Conservation (phyloP, 2,329 filamentous ascomycete species). For the Kalaharituber pfeilii region DNA sequence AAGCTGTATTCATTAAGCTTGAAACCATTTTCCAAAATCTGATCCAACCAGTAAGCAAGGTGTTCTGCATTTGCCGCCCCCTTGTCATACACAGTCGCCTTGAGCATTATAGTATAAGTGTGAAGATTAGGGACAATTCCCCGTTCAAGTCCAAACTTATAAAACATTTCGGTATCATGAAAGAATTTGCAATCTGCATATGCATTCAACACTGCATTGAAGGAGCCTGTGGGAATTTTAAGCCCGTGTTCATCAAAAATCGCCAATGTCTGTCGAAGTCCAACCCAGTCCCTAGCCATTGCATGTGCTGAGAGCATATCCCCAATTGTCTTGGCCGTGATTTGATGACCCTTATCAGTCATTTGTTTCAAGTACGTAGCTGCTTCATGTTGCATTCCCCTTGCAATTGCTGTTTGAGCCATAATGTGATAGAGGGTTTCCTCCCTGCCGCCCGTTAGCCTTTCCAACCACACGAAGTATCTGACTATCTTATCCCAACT, state of each 20-base stretch:
- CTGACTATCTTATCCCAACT: neutral
- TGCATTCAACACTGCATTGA: slow-evolving; percentile 18
- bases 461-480: neutral
- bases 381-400: slow-evolving; percentile 18
- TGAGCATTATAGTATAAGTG: slow-evolving; percentile 21
- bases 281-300: slow-evolving; percentile 15
- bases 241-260: slow-evolving; percentile 16
- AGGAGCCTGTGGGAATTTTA: slow-evolving; percentile 11
- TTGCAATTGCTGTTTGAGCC: neutral
- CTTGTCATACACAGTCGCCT: slow-evolving; percentile 11
- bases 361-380: slow-evolving; percentile 18
- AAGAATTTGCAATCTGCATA: slow-evolving; percentile 8
- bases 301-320: slow-evolving; percentile 18
- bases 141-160: slow-evolving; percentile 9
- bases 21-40: slow-evolving; percentile 15
- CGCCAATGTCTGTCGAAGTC: slow-evolving; percentile 13
- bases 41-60: slow-evolving; percentile 12
- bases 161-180: slow-evolving; percentile 11
- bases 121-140: slow-evolving; percentile 7
- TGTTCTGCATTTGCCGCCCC: slow-evolving; percentile 1
- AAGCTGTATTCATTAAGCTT: slow-evolving; percentile 16
- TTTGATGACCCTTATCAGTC: slow-evolving; percentile 14
- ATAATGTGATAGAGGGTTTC: neutral
- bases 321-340: slow-evolving; percentile 17
- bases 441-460: neutral